Percentiles rank a stretch among this genome's conserved stretches.
These are phyloP conservation scores for Fusarium sp. DNA, from an alignment of 2,329 filamentous ascomycete genomes.

Conservation along the genomic window DNA sequence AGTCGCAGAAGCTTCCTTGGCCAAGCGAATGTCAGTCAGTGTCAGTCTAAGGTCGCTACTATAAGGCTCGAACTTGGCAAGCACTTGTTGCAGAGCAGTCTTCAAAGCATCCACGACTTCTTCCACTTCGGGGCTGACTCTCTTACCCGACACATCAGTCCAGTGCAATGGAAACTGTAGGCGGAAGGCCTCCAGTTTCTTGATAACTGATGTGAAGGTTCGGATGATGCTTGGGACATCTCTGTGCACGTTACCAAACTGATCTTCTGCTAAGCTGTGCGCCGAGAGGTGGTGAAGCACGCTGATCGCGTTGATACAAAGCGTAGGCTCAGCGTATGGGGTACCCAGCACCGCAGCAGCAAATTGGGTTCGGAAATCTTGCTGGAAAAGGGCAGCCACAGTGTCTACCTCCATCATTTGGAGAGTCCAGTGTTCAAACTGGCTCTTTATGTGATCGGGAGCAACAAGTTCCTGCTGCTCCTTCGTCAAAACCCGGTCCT, in stretches of 20 bases:
- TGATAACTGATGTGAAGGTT: slow-evolving; percentile 74
- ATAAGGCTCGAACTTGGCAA: slow-evolving; percentile 80
- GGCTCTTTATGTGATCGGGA: slow-evolving; percentile 58
- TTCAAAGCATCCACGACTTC: slow-evolving; percentile 72
- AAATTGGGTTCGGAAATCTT: slow-evolving; percentile 72
- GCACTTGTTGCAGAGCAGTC: slow-evolving; percentile 69
- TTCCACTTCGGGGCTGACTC: slow-evolving; percentile 73
- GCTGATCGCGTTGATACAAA: slow-evolving; percentile 77
- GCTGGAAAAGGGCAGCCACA: slow-evolving; percentile 74
- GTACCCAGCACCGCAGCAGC: slow-evolving; percentile 75
- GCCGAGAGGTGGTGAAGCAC: slow-evolving; percentile 75
- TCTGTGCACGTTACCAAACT: slow-evolving; percentile 84
- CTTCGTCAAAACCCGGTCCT: slow-evolving; percentile 58
- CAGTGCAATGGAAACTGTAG: slow-evolving; percentile 71
- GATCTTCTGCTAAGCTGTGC: slow-evolving; percentile 80
- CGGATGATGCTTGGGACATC: slow-evolving; percentile 80
- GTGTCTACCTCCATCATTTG: slow-evolving; percentile 58
- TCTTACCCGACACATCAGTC: slow-evolving; percentile 74
- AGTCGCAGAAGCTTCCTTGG: slow-evolving; percentile 69
- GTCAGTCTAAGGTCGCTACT: slow-evolving; percentile 75
- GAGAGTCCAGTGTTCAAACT: slow-evolving; percentile 59
- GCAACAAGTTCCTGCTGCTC: slow-evolving; percentile 65
- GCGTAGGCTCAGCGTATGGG: slow-evolving; percentile 74
- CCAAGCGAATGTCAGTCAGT: slow-evolving; percentile 75
- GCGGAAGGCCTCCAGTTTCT: slow-evolving; percentile 75